phyloP scores from a whole-genome alignment of 2,329 filamentous ascomycete genomes.

The Colletotrichum paranaense region DNA sequence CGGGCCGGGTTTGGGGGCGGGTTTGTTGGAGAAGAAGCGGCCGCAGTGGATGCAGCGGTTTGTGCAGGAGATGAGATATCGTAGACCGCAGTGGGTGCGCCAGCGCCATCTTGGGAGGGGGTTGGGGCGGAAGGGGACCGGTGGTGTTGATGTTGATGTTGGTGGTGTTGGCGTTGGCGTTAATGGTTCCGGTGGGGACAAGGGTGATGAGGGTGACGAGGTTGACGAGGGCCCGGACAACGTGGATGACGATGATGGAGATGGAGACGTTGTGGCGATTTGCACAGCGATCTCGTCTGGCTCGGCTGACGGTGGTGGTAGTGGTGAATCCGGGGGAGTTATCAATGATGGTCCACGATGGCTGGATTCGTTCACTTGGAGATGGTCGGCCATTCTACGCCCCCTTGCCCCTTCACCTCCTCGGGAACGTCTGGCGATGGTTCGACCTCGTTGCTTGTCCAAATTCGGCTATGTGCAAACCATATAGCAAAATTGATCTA shows the following conservation, averaged over 20 bases:
- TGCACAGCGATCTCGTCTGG: too few species aligned
- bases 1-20: not conserved
- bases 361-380: not conserved
- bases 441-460: too few species aligned
- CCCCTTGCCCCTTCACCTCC: too few species aligned
- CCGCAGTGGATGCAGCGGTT: conserved; percentile 52
- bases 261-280: not conserved
- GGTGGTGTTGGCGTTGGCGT: not conserved
- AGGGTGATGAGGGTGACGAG: not conserved
- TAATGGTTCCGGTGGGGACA: not conserved
- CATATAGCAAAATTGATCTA: too few species aligned
- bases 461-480: too few species aligned
- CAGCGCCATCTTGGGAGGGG: conserved; percentile 43
- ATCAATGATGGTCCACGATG: not conserved
- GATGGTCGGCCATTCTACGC: not conserved
- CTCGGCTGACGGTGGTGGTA: too few species aligned
- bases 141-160: not conserved
- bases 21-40: conserved; percentile 47
- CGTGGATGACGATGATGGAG: not conserved
- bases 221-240: not conserved
- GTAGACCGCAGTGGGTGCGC: conserved; percentile 46
- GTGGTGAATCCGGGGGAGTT: too few species aligned
- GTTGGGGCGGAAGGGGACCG: not conserved
- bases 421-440: too few species aligned
- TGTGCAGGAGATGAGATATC: conserved; percentile 46